These are phyloP conservation scores for Dendrobium chrysotoxum DNA, from an alignment of 106 monocot species.

Conservation along the genomic window DNA sequence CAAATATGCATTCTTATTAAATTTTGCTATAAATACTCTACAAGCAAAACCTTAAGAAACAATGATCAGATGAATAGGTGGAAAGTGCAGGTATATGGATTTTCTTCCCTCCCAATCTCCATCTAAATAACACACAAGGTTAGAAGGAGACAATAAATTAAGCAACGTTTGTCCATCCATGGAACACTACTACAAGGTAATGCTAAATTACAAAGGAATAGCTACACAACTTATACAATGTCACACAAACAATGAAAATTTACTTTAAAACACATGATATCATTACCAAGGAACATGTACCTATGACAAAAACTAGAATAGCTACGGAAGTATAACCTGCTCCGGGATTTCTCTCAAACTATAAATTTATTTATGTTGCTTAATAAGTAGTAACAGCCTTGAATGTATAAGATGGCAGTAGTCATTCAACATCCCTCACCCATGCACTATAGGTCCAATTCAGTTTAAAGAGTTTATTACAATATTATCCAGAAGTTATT, in stretches of 20 bases:
- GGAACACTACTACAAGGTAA: no score
- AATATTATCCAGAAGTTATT: neutral
- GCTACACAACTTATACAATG: neutral
- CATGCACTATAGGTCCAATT: neutral
- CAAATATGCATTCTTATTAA: neutral
- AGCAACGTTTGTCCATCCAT: neutral
- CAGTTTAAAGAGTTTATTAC: neutral
- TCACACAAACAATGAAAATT: neutral
- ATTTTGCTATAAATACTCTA: neutral
- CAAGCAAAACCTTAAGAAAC: neutral
- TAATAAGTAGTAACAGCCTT: neutral
- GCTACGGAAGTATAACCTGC: no score
- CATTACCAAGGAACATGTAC: no score
- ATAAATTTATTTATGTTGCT: neutral
- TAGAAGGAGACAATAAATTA: neutral
- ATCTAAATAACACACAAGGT: neutral
- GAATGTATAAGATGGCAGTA: neutral
- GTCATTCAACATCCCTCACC: neutral
- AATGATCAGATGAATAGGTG: neutral
- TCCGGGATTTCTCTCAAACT: neutral
- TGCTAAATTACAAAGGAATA: neutral
- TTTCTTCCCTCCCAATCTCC: neutral
- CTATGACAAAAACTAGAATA: no score
- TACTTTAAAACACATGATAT: no score
- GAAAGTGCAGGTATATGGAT: neutral